phyloP scores from a whole-genome alignment of 2,329 filamentous ascomycete species.

The Alternaria incomplexa region DNA sequence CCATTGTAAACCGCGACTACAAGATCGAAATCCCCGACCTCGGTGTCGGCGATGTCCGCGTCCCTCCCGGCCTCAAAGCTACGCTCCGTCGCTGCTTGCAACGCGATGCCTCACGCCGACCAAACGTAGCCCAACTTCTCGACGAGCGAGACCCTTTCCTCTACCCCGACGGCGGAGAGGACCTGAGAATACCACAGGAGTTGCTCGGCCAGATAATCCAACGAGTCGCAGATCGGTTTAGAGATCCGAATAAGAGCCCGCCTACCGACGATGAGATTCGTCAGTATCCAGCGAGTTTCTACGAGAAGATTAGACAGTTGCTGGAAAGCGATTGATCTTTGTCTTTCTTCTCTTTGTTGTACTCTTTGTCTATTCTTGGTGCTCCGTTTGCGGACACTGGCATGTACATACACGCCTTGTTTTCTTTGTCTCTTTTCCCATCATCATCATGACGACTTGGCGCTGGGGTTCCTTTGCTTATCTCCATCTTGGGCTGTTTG shows the following conservation, averaged over 20 bases:
- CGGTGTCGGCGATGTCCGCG: slow-evolving; percentile 67
- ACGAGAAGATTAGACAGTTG: slow-evolving; percentile 55
- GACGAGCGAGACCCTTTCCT: slow-evolving; percentile 63
- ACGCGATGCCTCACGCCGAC: slow-evolving; percentile 62
- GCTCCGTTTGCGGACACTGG: background rate
- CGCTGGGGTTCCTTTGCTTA: background rate
- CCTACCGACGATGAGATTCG: slow-evolving; percentile 63
- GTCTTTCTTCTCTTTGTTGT: background rate
- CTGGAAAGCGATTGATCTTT: slow-evolving; percentile 30
- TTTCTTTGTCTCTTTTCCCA: background rate
- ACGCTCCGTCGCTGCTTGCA: slow-evolving; percentile 65
- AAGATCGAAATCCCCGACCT: slow-evolving; percentile 73
- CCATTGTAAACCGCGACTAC: slow-evolving; percentile 81
- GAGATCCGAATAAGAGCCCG: slow-evolving; percentile 57
- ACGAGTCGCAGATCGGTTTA: slow-evolving; percentile 66
- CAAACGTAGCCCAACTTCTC: slow-evolving; percentile 64
- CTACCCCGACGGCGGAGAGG: slow-evolving; percentile 61
- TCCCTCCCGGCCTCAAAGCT: slow-evolving; percentile 62
- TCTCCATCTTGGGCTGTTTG: background rate
- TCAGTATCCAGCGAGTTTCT: slow-evolving; percentile 55
- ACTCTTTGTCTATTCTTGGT: background rate
- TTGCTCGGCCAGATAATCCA: slow-evolving; percentile 65
- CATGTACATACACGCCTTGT: background rate
- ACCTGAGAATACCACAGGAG: slow-evolving; percentile 60
- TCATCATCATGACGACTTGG: slow-evolving; percentile 7